Evolutionary conservation across 2,329 filamentous ascomycete species (phyloP).

Genomic region (Fusarium haematococcum): DNA sequence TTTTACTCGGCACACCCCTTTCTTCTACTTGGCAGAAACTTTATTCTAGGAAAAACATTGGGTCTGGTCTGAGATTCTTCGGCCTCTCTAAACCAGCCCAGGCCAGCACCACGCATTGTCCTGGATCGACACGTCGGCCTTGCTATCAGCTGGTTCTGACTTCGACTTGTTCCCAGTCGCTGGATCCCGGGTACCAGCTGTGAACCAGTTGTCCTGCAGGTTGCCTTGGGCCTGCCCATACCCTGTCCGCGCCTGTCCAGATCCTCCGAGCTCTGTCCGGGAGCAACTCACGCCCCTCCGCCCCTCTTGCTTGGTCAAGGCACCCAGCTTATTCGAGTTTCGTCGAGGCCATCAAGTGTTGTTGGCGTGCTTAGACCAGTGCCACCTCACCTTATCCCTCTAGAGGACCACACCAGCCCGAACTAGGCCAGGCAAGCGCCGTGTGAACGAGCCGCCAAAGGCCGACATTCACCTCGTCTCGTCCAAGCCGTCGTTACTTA

Average conservation of each 20-base stretch:
- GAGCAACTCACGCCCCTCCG: neutral
- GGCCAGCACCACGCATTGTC: neutral
- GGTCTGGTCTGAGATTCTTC: neutral
- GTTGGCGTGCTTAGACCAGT: constrained; percentile 6
- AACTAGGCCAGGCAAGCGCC: constrained; percentile 8
- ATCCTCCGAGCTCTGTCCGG: constrained; percentile 5
- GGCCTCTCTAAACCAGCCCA: neutral
- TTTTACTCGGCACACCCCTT: neutral
- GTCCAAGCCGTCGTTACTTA: neutral
- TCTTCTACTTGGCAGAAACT: neutral
- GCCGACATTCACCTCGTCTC: neutral
- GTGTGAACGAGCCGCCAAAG: constrained; percentile 5
- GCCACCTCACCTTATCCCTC: constrained; percentile 14
- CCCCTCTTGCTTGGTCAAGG: neutral
- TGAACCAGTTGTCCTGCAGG: constrained; percentile 1
- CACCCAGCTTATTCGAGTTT: neutral
- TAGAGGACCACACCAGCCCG: constrained; percentile 12
- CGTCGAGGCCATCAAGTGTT: constrained; percentile 10
- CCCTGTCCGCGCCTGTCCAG: neutral
- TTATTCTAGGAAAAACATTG: neutral
- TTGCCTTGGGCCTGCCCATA: neutral
- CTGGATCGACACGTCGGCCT: neutral
- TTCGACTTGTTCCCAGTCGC: constrained; percentile 2
- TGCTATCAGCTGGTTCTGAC: neutral
- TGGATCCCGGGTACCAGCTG: neutral